Percentiles rank a stretch among this genome's conserved stretches.
phyloP scores from a whole-genome alignment of 805 yeast species.

The Lipomyces yamanashiensis region DNA sequence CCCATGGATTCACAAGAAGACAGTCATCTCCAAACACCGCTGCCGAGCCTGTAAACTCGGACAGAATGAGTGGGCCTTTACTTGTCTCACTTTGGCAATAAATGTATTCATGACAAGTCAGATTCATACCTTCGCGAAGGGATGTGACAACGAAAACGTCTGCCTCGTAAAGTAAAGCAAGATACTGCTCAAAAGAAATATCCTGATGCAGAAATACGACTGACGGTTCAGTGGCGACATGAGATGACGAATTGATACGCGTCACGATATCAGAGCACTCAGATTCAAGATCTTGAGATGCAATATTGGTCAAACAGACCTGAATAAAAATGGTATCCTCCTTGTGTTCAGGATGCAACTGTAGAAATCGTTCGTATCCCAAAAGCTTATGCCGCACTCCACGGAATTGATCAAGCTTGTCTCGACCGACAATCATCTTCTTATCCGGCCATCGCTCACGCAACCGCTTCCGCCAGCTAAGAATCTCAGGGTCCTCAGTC shows the following conservation, averaged over 20 bases:
- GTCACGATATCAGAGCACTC: constrained; percentile 79
- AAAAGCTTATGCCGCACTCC: constrained; percentile 86
- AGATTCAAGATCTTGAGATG: constrained; percentile 63
- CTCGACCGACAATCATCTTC: constrained; percentile 80
- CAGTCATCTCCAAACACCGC: constrained; percentile 67
- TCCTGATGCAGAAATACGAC: constrained; percentile 89
- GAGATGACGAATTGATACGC: constrained; percentile 75
- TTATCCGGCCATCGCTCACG: constrained; percentile 78
- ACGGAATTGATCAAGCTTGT: constrained; percentile 82
- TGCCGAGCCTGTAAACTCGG: constrained; percentile 96
- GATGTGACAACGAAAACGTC: constrained; percentile 86
- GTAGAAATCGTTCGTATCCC: constrained; percentile 82
- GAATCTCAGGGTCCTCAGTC: constrained; percentile 50
- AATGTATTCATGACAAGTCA: constrained; percentile 93
- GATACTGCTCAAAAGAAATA: constrained; percentile 83
- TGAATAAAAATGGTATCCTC: constrained; percentile 77
- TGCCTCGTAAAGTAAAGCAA: constrained; percentile 85
- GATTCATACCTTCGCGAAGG: constrained; percentile 94
- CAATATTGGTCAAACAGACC: constrained; percentile 67
- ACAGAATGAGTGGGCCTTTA: constrained; percentile 75
- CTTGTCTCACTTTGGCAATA: constrained; percentile 60
- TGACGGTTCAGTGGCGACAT: constrained; percentile 67
- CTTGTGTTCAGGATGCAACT: constrained; percentile 70
- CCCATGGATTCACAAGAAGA: constrained; percentile 92
- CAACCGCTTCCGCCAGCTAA: constrained; percentile 66